Conservation (phyloP, 169 alveolate species). For the Cryptosporidium meleagridis region DNA sequence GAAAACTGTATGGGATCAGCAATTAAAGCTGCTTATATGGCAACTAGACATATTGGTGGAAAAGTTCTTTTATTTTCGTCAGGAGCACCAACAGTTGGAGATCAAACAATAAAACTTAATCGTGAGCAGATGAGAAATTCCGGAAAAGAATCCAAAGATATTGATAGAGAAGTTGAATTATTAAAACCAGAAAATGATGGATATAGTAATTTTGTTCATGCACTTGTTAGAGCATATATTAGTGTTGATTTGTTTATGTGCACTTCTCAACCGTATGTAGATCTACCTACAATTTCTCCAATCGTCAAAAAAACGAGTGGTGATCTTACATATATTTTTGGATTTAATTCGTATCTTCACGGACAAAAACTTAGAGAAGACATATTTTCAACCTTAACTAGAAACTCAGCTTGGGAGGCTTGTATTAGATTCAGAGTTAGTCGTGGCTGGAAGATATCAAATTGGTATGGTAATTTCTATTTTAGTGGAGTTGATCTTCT, state of each 20-base stretch:
- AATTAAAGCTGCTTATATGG: conserved; percentile 89
- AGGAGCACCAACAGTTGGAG: conserved; percentile 87
- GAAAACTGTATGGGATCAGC: conserved; percentile 92
- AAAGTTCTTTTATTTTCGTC: conserved; percentile 88
- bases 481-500: conserved; percentile 90
- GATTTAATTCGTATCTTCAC: conserved; percentile 77
- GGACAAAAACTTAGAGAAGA: conserved; percentile 79
- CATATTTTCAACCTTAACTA: conserved; percentile 52
- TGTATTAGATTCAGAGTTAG: conserved; percentile 96
- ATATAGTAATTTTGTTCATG: conserved; percentile 77
- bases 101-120: conserved; percentile 83
- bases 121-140: conserved; percentile 78
- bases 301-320: conserved; percentile 87
- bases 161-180: conserved; percentile 83
- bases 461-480: conserved; percentile 93
- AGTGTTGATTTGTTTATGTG: conserved; percentile 87
- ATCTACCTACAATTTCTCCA: conserved; percentile 82
- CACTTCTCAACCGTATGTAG: conserved; percentile 81
- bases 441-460: conserved; percentile 92
- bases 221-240: conserved; percentile 79
- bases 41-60: conserved; percentile 95
- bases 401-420: conserved; percentile 94
- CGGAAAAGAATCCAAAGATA: conserved; percentile 72
- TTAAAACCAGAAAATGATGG: conserved; percentile 81
- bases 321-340: conserved; percentile 82